phyloP scores from a whole-genome alignment of 2,329 filamentous ascomycete species.

The Cadophora malorum region DNA sequence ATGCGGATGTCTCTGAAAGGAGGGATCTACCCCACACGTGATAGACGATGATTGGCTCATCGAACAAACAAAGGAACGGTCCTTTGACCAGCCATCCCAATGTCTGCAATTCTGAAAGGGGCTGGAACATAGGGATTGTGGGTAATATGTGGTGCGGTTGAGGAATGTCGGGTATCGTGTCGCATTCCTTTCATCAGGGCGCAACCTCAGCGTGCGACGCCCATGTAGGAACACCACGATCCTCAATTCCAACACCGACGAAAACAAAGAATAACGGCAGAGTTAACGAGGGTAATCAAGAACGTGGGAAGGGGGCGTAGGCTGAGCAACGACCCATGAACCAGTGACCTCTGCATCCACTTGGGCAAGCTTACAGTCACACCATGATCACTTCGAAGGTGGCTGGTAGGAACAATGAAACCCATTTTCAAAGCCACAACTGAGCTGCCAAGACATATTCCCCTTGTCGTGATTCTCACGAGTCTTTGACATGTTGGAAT shows the following conservation, averaged over 20 bases:
- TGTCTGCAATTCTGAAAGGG: conserved; percentile 19
- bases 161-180: conserved; percentile 18
- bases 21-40: conserved; percentile 29
- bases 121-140: conserved; percentile 23
- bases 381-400: not conserved
- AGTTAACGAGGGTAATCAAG: not conserved
- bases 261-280: not conserved
- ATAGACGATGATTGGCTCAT: conserved; percentile 23
- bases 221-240: conserved; percentile 2
- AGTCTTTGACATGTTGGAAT: conserved; percentile 2
- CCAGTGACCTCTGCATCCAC: conserved; percentile 1
- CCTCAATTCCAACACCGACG: not conserved
- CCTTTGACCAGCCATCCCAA: conserved; percentile 22
- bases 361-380: not conserved
- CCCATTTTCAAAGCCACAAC: not conserved
- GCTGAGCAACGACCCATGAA: conserved; percentile 1
- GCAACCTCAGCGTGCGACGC: not conserved
- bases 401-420: conserved; percentile 15
- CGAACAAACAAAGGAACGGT: conserved; percentile 29
- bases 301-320: not conserved
- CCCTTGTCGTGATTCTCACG: not conserved
- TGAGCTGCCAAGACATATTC: not conserved
- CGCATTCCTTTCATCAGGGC: conserved; percentile 6
- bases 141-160: conserved; percentile 9
- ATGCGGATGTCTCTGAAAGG: conserved; percentile 33